These are phyloP conservation scores for Ustilago vetiveriae DNA, from an alignment of 1,284 basidiomycete genomes.

Conservation along the genomic window DNA sequence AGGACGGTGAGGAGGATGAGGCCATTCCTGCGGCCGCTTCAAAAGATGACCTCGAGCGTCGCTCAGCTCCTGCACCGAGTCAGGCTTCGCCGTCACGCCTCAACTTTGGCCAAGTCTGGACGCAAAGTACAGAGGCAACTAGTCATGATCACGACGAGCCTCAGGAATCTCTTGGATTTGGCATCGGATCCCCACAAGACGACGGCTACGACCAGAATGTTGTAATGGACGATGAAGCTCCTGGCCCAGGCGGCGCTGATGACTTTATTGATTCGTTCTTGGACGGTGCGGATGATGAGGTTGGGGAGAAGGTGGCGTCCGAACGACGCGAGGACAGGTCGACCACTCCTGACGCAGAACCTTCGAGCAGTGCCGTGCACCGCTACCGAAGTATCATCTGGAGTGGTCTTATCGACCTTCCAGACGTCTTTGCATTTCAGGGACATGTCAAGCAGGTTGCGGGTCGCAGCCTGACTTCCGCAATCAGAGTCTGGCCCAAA, in stretches of 20 bases:
- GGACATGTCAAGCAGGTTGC: conserved; percentile 60
- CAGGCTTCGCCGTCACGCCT: conserved; percentile 21
- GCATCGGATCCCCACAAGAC: conserved; percentile 14
- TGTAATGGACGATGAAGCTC: background rate
- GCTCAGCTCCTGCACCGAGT: conserved; percentile 26
- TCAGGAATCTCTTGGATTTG: conserved; percentile 32
- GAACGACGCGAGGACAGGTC: conserved; percentile 5
- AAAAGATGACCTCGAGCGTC: background rate
- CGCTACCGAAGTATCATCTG: conserved; percentile 46
- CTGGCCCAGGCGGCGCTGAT: conserved; percentile 30
- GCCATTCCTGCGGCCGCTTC: background rate
- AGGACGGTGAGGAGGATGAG: conserved; percentile 1
- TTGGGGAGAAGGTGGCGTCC: background rate
- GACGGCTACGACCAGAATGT: conserved; percentile 8
- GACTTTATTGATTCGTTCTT: conserved; percentile 62
- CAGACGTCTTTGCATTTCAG: conserved; percentile 59
- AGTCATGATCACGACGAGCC: conserved; percentile 3
- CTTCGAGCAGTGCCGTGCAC: conserved; percentile 25
- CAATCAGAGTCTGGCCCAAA: conserved; percentile 31
- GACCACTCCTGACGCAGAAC: conserved; percentile 38
- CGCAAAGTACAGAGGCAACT: conserved; percentile 3
- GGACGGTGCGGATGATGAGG: conserved; percentile 20
- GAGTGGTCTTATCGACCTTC: conserved; percentile 65
- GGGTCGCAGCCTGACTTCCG: conserved; percentile 24
- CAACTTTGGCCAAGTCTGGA: conserved; percentile 38